These are phyloP conservation scores for Ilyonectria destructans DNA, from an alignment of 2,329 filamentous ascomycete species.

Conservation along the genomic window DNA sequence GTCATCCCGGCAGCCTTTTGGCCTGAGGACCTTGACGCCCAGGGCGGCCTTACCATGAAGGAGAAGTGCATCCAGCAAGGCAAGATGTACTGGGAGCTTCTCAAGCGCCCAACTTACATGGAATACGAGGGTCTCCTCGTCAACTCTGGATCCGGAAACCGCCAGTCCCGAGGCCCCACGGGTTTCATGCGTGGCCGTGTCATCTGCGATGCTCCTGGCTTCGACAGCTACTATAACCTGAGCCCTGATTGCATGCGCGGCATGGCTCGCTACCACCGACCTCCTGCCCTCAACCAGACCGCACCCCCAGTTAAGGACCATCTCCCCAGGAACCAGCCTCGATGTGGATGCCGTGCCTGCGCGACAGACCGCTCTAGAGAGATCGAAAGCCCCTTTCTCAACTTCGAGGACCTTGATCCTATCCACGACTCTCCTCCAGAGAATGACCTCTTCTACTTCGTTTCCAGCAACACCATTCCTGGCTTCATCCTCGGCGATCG, in stretches of 20 bases:
- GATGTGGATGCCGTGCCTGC: conserved; percentile 62
- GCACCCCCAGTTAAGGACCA: conserved; percentile 51
- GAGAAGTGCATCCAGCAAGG: conserved; percentile 60
- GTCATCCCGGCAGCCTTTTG: conserved; percentile 63
- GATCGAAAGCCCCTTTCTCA: conserved; percentile 54
- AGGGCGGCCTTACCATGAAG: conserved; percentile 52
- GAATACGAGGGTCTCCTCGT: conserved; percentile 62
- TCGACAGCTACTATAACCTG: conserved; percentile 53
- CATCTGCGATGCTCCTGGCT: conserved; percentile 62
- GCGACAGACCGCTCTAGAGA: conserved; percentile 37
- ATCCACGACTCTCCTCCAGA: conserved; percentile 54
- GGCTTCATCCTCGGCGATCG: conserved; percentile 64
- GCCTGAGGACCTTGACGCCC: conserved; percentile 54
- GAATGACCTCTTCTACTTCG: conserved; percentile 62
- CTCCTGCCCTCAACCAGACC: conserved; percentile 29
- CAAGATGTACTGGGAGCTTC: conserved; percentile 64
- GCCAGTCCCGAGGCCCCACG: conserved; percentile 50
- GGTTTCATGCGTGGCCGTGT: conserved; percentile 60
- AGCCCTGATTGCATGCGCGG: conserved; percentile 45
- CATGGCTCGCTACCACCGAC: conserved; percentile 34
- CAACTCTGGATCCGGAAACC: conserved; percentile 47
- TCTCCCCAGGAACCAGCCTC: conserved; percentile 59
- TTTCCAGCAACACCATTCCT: conserved; percentile 61
- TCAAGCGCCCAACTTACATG: conserved; percentile 63
- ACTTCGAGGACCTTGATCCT: conserved; percentile 61